phyloP scores from a whole-genome alignment of 257 asterid genomes.

The Solanum lignicaule region DNA sequence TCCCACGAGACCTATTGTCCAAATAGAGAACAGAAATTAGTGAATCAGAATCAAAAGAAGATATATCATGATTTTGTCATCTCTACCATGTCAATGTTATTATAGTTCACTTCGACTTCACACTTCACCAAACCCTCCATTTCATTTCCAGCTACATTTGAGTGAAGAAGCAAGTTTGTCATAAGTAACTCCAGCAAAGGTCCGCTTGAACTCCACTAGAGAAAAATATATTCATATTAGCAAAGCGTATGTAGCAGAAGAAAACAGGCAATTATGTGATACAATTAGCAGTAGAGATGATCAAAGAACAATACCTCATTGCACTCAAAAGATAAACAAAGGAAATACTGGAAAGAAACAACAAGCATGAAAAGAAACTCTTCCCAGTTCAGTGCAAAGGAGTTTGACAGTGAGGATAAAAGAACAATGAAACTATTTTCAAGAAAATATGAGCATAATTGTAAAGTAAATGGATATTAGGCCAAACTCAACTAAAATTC shows the following conservation, averaged over 20 bases:
- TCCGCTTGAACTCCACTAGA: constrained; percentile 68
- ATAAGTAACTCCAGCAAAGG: constrained; percentile 67
- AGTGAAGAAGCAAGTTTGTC: constrained; percentile 32
- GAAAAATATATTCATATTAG: constrained; percentile 7
- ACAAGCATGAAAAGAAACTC: background rate
- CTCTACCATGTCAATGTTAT: constrained; percentile 79
- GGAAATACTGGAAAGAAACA: background rate
- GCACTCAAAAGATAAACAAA: background rate
- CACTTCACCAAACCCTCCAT: constrained; percentile 48
- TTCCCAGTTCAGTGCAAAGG: background rate
- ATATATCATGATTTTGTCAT: background rate
- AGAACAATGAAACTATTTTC: background rate
- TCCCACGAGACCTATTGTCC: constrained; percentile 76
- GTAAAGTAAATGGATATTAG: background rate
- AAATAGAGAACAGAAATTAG: background rate
- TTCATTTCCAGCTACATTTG: constrained; percentile 33
- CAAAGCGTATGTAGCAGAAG: background rate
- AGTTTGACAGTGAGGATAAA: background rate
- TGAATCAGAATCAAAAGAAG: constrained; percentile 1
- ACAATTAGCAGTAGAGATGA: background rate
- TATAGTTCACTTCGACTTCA: constrained; percentile 82
- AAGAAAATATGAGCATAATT: background rate
- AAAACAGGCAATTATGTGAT: background rate
- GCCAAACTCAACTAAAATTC: background rate
- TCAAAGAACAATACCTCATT: background rate